These are phyloP conservation scores for Solanum sejunctum DNA, from an alignment of 257 asterid species.

Conservation along the genomic window DNA sequence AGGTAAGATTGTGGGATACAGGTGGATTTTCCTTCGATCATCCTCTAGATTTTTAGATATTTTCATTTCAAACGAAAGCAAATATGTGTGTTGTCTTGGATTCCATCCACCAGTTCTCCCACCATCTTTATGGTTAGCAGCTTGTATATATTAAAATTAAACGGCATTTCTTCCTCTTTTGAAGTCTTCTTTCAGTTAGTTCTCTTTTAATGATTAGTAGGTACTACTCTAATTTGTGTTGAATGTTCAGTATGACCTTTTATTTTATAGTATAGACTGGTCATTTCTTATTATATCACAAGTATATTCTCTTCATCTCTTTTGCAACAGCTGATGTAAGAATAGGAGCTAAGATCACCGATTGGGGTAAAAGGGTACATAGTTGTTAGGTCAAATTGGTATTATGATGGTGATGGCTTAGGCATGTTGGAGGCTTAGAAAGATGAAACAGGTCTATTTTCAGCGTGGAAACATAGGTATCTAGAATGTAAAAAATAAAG, in stretches of 20 bases:
- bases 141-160: neutral
- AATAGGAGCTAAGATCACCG: neutral
- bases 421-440: neutral
- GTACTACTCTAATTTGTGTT: neutral
- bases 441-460: neutral
- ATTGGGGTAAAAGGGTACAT: neutral
- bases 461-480: neutral
- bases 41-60: neutral
- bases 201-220: neutral
- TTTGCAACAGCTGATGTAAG: neutral
- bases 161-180: neutral
- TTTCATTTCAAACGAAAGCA: neutral
- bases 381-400: neutral
- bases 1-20: conserved; percentile 34
- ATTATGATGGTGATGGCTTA: neutral
- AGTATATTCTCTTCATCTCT: neutral
- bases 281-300: neutral
- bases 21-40: neutral
- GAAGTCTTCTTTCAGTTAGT: neutral
- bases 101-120: neutral
- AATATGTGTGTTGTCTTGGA: neutral
- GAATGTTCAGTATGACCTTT: neutral
- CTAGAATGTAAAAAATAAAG: neutral
- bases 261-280: neutral
- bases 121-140: neutral